These are phyloP conservation scores for Dactylellina parvicollis DNA, from an alignment of 2,329 filamentous ascomycete species.

Conservation along the genomic window DNA sequence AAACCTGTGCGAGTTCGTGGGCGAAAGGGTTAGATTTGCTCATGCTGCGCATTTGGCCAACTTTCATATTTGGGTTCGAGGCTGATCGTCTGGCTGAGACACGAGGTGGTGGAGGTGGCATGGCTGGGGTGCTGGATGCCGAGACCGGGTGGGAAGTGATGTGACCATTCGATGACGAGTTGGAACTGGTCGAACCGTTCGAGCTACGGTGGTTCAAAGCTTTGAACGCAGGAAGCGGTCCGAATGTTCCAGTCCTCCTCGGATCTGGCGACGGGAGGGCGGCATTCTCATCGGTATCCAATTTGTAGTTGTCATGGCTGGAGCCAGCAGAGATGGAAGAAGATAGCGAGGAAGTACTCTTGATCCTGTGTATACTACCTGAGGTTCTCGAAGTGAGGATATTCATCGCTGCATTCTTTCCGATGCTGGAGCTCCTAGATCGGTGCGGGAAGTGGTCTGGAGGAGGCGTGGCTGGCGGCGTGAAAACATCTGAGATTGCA, in stretches of 20 bases:
- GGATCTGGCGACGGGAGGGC: slow-evolving; percentile 21
- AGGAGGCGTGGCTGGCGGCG: slow-evolving; percentile 45
- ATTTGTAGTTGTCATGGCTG: slow-evolving; percentile 32
- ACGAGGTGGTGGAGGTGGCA: slow-evolving; percentile 44
- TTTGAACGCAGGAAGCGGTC: slow-evolving; percentile 25
- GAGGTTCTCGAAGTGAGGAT: slow-evolving; percentile 12
- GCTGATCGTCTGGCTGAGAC: slow-evolving; percentile 40
- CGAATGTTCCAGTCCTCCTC: slow-evolving; percentile 25
- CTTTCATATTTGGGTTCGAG: slow-evolving; percentile 57
- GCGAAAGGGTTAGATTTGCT: slow-evolving; percentile 77
- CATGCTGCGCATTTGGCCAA: slow-evolving; percentile 58
- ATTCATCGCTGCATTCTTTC: slow-evolving; percentile 22
- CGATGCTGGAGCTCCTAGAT: slow-evolving; percentile 40
- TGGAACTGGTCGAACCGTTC: slow-evolving; percentile 40
- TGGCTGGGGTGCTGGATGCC: slow-evolving; percentile 16
- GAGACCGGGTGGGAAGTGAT: slow-evolving; percentile 50
- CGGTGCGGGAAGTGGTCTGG: slow-evolving; percentile 36
- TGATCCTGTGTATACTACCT: slow-evolving; percentile 42
- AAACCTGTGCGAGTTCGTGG: slow-evolving; percentile 87
- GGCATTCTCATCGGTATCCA: slow-evolving; percentile 18
- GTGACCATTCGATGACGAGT: slow-evolving; percentile 57
- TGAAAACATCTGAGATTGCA: slow-evolving; percentile 43
- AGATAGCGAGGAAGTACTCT: slow-evolving; percentile 35
- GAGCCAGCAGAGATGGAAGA: slow-evolving; percentile 45
- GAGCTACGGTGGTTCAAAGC: background rate